A percentile compares a stretch with the other conserved stretches of the same genome.
phyloP scores from a whole-genome alignment of 352 stramenopile species.

The Chrysophaeum taylorii region DNA sequence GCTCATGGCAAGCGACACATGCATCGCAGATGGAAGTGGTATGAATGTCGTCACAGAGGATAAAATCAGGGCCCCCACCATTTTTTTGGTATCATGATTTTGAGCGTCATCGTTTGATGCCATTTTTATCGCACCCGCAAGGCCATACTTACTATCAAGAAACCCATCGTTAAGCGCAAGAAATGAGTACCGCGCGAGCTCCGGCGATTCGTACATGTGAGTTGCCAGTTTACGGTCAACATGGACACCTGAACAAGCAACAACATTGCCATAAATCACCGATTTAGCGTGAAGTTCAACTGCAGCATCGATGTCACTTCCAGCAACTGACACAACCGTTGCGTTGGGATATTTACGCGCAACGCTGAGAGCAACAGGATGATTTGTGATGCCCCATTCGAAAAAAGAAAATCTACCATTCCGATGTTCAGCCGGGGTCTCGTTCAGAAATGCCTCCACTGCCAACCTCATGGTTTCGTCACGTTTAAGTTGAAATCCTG shows the following conservation, averaged over 20 bases:
- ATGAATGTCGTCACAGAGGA: slow-evolving; percentile 33
- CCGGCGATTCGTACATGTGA: slow-evolving; percentile 29
- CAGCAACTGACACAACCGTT: slow-evolving; percentile 12
- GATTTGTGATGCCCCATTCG: not conserved
- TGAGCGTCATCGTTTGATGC: not conserved
- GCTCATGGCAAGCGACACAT: slow-evolving; percentile 15
- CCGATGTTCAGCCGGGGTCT: not conserved
- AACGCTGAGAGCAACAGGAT: not conserved
- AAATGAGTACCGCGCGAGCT: slow-evolving; percentile 33
- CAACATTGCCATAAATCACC: not conserved
- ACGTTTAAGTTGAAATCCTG: no score
- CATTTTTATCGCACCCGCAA: no score
- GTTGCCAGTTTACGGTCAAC: slow-evolving; percentile 4
- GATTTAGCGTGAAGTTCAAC: not conserved
- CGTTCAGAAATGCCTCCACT: no score
- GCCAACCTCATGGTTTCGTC: no score
- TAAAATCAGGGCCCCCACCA: slow-evolving; percentile 19
- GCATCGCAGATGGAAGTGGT: slow-evolving; percentile 17
- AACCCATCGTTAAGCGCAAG: slow-evolving; percentile 11
- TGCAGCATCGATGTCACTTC: not conserved
- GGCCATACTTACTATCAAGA: not conserved
- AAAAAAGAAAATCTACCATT: slow-evolving; percentile 22
- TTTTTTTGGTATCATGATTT: slow-evolving; percentile 8
- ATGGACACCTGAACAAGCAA: not conserved
- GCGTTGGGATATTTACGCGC: slow-evolving; percentile 11